Percentiles rank a stretch among this genome's conserved stretches.
These are phyloP conservation scores for Coniosporium apollinis DNA, from an alignment of 495 filamentous ascomycete genomes.

Conservation along the genomic window DNA sequence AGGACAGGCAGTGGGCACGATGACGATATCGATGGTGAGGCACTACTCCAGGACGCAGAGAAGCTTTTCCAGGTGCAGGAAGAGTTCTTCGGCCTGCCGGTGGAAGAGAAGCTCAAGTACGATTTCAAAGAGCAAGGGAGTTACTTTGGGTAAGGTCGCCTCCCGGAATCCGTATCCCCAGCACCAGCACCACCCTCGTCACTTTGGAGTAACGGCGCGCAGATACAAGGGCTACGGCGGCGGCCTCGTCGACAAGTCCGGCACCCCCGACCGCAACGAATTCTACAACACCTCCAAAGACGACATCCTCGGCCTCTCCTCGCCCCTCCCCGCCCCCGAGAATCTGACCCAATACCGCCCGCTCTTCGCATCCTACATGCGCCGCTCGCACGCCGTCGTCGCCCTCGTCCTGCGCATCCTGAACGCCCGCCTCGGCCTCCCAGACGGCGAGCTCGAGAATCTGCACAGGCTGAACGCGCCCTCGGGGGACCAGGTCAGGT, in stretches of 20 bases:
- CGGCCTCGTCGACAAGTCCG: constrained; percentile 33
- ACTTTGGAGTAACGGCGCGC: too few relatives aligned
- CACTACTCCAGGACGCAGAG: constrained; percentile 29
- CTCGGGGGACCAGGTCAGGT: constrained; percentile 44
- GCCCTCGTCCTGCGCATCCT: constrained; percentile 32
- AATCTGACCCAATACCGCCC: constrained; percentile 24
- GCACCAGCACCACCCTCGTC: too few relatives aligned
- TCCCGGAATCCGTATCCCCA: too few relatives aligned
- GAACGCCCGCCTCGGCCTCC: constrained; percentile 33
- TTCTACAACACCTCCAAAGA: constrained; percentile 46
- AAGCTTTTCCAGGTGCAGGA: constrained; percentile 30
- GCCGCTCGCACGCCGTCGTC: constrained; percentile 31
- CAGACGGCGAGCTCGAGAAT: constrained; percentile 26
- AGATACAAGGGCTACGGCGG: constrained; percentile 41
- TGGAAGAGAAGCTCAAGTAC: constrained; percentile 38
- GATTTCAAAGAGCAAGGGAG: constrained; percentile 24
- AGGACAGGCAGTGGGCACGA: too few relatives aligned
- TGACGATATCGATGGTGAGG: constrained; percentile 23
- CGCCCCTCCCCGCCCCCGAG: constrained; percentile 29
- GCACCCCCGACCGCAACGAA: constrained; percentile 40
- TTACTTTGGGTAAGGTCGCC: constrained; percentile 18
- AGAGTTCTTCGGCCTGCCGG: constrained; percentile 30
- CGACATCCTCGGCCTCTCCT: constrained; percentile 31
- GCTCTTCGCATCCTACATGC: constrained; percentile 31
- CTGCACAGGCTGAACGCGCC: constrained; percentile 32